These are phyloP conservation scores for Tripterygium wilfordii DNA, from an alignment of 177 flowering plant genomes.

Conservation along the genomic window DNA sequence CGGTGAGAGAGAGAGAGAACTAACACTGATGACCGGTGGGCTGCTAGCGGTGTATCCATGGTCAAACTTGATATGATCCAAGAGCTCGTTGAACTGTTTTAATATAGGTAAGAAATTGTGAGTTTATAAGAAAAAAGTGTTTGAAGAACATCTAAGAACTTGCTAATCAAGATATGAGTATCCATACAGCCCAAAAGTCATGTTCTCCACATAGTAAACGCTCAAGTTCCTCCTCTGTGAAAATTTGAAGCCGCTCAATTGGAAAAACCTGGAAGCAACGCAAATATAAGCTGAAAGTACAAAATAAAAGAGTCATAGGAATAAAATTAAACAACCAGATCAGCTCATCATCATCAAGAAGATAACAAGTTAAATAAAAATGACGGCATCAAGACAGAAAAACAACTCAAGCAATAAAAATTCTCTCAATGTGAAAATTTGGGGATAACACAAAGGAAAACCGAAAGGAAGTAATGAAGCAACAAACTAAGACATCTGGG, in stretches of 20 bases:
- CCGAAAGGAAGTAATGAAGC: neutral
- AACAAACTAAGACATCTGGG: no score
- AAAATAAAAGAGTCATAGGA: neutral
- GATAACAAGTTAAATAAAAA: no score
- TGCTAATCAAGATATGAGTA: neutral
- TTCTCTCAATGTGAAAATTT: no score
- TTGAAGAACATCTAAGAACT: neutral
- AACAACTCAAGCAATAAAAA: no score
- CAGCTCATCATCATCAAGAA: neutral
- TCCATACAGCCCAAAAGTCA: conserved; percentile 69
- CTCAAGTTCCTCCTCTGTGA: conserved; percentile 85
- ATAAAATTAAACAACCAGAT: neutral
- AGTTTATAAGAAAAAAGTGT: no score
- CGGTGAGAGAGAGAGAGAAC: conserved; percentile 17
- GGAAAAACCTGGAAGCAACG: conserved; percentile 87
- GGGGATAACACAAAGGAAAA: neutral
- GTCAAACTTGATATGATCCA: conserved; percentile 81
- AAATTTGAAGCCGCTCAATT: conserved; percentile 55
- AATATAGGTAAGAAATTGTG: neutral
- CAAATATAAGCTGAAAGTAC: neutral
- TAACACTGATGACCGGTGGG: conserved; percentile 62
- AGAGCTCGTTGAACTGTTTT: conserved; percentile 56
- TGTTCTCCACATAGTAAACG: conserved; percentile 80
- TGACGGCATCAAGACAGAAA: no score
- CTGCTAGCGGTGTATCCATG: conserved; percentile 96